Percentiles rank a stretch among this genome's conserved stretches.
Conservation (phyloP, 108 stramenopile genomes). For the Nannochloropsis granulata region DNA sequence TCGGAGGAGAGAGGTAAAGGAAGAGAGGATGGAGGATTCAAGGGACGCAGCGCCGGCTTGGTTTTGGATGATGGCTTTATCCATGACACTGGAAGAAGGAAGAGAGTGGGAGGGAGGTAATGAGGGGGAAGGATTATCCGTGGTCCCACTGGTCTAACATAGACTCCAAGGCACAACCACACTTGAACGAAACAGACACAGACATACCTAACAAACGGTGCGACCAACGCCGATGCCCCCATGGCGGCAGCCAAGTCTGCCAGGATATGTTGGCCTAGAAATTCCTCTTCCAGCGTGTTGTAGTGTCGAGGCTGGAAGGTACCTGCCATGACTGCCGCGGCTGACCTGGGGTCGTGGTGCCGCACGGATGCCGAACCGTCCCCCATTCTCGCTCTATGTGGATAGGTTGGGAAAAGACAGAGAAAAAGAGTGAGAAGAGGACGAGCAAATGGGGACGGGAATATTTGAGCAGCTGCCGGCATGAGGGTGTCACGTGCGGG, state of each 20-base stretch:
- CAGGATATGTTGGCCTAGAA: neutral
- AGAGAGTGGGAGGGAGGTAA: neutral
- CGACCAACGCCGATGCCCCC: neutral
- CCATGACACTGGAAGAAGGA: neutral
- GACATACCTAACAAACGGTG: neutral
- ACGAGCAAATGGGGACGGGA: no score
- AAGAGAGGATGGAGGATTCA: neutral
- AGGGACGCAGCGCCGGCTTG: neutral
- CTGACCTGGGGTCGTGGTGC: neutral
- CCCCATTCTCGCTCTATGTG: neutral
- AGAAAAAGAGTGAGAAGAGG: no score
- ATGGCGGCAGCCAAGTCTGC: neutral
- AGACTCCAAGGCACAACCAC: neutral
- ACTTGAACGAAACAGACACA: neutral
- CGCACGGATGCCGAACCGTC: neutral
- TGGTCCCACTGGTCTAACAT: neutral
- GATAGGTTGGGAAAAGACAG: no score
- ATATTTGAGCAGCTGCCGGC: no score
- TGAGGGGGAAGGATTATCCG: neutral
- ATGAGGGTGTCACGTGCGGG: no score
- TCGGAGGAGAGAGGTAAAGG: neutral
- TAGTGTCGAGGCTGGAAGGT: neutral
- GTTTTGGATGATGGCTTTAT: neutral
- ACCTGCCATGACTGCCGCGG: neutral
- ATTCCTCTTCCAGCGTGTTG: neutral